A percentile compares a stretch with the other conserved stretches of the same genome.
Conservation (phyloP, 2,329 filamentous ascomycete genomes). For the Scopulariopsis brevicaulis region DNA sequence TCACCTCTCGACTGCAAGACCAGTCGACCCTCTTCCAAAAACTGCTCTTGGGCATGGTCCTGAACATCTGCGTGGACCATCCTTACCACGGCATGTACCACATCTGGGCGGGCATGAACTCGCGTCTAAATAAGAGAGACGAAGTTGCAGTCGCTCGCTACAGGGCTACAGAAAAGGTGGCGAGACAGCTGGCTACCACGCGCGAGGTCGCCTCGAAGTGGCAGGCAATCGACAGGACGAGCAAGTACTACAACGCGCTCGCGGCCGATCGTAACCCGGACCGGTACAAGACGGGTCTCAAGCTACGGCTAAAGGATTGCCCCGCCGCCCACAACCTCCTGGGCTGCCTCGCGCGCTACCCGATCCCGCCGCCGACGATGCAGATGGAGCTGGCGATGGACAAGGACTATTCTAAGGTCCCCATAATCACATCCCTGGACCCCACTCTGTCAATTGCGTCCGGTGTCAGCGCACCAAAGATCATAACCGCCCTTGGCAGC, state of each 20-base stretch:
- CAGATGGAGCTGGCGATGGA: conserved; percentile 64
- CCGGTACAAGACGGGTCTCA: conserved; percentile 57
- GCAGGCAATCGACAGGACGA: conserved; percentile 62
- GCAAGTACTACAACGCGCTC: conserved; percentile 52
- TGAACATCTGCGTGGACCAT: conserved; percentile 81
- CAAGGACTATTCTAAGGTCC: conserved; percentile 66
- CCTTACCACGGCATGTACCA: conserved; percentile 97
- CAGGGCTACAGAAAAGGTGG: conserved; percentile 59
- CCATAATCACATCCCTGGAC: conserved; percentile 62
- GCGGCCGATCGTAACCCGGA: conserved; percentile 54
- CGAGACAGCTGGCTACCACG: conserved; percentile 45
- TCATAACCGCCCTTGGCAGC: conserved; percentile 69
- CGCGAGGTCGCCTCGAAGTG: conserved; percentile 45
- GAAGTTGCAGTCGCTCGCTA: conserved; percentile 63
- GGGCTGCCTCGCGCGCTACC: conserved; percentile 49
- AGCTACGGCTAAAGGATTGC: conserved; percentile 53
- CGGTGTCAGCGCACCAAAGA: conserved; percentile 87
- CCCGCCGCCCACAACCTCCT: conserved; percentile 51
- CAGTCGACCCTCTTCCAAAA: conserved; percentile 60
- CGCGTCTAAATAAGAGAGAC: conserved; percentile 59
- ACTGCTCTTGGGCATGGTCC: conserved; percentile 61
- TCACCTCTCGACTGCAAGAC: conserved; percentile 82
- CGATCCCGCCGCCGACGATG: conserved; percentile 82
- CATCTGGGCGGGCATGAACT: conserved; percentile 73
- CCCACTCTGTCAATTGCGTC: conserved; percentile 74